Conservation (phyloP, 192 early-diverging fungal genomes). For the Glomus cerebriforme region DNA sequence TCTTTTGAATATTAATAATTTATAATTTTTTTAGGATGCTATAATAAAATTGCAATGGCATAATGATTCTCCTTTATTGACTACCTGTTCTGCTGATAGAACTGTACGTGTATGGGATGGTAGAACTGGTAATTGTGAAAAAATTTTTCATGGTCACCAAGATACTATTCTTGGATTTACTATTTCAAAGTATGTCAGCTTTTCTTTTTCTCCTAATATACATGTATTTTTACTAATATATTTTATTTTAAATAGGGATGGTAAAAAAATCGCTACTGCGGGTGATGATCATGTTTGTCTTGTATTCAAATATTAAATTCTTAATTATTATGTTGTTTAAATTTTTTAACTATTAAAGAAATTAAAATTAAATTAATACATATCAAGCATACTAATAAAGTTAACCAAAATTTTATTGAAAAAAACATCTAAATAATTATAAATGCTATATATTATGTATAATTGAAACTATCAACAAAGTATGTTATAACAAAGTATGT, state of each 20-base stretch:
- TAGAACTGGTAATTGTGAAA: conserved; percentile 79
- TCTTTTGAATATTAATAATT: conserved; percentile 8
- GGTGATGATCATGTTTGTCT: conserved; percentile 80
- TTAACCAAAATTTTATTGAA: too few relatives aligned
- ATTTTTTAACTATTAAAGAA: too few relatives aligned
- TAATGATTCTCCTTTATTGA: conserved; percentile 66
- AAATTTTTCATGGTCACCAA: conserved; percentile 81
- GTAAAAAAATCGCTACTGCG: conserved; percentile 65
- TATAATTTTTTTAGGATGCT: conserved; percentile 61
- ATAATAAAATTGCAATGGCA: conserved; percentile 81
- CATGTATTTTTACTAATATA: not conserved
- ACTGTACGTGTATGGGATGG: conserved; percentile 90
- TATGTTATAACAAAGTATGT: too few relatives aligned
- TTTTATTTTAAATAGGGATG: conserved; percentile 50
- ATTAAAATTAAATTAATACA: too few relatives aligned
- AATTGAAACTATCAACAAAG: too few relatives aligned
- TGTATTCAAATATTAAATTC: conserved; percentile 50
- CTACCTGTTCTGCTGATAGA: conserved; percentile 69
- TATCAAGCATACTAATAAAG: too few relatives aligned
- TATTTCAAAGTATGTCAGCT: conserved; percentile 49
- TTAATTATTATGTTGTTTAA: too few relatives aligned
- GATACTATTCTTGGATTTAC: conserved; percentile 85
- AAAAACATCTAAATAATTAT: too few relatives aligned
- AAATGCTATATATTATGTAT: not conserved
- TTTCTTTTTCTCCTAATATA: too few relatives aligned